Percentiles rank a stretch among this genome's conserved stretches.
Conservation (phyloP, 805 yeast genomes). For the Tetrapisispora iriomotensis region DNA sequence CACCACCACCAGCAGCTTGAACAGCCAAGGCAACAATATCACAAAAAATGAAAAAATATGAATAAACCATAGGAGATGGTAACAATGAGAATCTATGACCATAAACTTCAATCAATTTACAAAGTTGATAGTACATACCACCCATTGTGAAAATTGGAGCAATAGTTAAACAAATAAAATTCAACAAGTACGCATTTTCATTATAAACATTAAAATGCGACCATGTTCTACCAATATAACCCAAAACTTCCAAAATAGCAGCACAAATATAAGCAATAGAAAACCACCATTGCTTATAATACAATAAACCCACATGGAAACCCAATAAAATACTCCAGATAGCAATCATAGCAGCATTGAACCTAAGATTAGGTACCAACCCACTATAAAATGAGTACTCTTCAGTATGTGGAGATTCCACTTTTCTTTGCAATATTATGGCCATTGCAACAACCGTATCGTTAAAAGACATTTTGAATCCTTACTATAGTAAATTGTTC, state of each 20-base stretch:
- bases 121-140: constrained; percentile 65
- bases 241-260: constrained; percentile 50
- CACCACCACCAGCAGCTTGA: constrained; percentile 74
- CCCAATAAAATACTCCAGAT: constrained; percentile 42
- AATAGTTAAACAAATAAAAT: constrained; percentile 58
- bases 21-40: constrained; percentile 55
- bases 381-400: constrained; percentile 29
- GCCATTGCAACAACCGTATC: neutral
- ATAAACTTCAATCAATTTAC: constrained; percentile 53
- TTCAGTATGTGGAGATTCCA: neutral
- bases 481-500: too few relatives aligned
- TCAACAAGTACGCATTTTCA: constrained; percentile 43
- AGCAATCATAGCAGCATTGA: constrained; percentile 48
- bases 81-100: constrained; percentile 43
- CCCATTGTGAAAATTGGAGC: constrained; percentile 84
- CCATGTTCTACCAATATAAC: constrained; percentile 53
- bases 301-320: constrained; percentile 37
- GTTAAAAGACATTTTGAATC: constrained; percentile 1
- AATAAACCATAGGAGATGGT: constrained; percentile 29
- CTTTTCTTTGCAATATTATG: neutral
- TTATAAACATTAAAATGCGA: constrained; percentile 33
- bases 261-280: constrained; percentile 49
- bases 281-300: constrained; percentile 57
- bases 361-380: constrained; percentile 42
- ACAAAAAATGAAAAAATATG: constrained; percentile 56